Evolutionary conservation across 78 protist species (phyloP), one percentile per base, ranked within the genome.

Genomic region (Dictyostelium firmibasis): DNA sequence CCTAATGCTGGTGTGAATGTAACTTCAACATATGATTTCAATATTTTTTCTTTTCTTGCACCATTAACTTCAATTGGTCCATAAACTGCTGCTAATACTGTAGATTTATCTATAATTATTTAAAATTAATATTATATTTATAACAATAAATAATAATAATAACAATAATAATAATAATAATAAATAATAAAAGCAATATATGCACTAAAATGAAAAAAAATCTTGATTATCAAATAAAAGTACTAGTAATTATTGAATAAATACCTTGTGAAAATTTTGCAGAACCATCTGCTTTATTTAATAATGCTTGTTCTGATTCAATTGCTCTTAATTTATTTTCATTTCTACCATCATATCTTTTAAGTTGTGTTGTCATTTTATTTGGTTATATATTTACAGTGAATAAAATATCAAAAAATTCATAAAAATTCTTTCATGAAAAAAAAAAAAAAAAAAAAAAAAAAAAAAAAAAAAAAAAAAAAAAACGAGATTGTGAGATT

Each of bases 221-320:
- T n/a, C n/a, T n/a, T n/a, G n/a, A n/a, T n/a, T n/a, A n/a, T n/a
- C n/a, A n/a, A n/a, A n/a, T n/a, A n/a, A n/a, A n/a, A n/a, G n/a
- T n/a, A n/a, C n/a, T n/a, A n/a, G n/a, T n/a, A n/a, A n/a, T n/a
- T n/a, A n/a, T n/a, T n/a, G n/a, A n/a, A n/a, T n/a, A n/a, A n/a
- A n/a, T 31, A 92, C 96, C 50, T 76, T 53, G 78, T 38, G 87
- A 20, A 36, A 93, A 93, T 36, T 82, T 85, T 16, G 96, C 91
- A 16, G 92, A 85, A 4, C 96, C 96, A 75, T 93, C 96, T 38
- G 96, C 96, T 82, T 86, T 85, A 43, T 93, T 93, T 60, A 93
- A 85, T 35, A 85, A 72, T 44, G 85, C 78, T 43, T 57, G 81
- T 75, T 93, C 96, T 44, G 96, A 81, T 36, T 85, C 91, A 23